phyloP scores from a whole-genome alignment of 306 rosid species.

The Phaseolus lunatus region DNA sequence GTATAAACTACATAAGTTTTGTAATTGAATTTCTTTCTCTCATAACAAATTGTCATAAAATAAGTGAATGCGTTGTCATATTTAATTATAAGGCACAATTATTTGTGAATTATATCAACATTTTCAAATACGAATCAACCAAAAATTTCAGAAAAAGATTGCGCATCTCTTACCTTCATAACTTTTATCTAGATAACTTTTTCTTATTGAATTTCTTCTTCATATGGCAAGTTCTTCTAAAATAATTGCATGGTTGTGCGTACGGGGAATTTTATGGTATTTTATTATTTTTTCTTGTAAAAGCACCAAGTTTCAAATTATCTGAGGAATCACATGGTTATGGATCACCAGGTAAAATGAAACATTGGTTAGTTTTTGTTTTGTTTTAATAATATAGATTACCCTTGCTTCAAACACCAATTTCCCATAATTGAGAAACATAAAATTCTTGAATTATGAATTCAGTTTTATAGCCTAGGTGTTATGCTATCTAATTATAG shows the following conservation, averaged over 20 bases:
- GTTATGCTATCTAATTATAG: not conserved
- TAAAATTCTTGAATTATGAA: conserved; percentile 5
- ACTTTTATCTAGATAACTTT: not conserved
- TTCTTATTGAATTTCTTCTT: not conserved
- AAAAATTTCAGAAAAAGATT: not conserved
- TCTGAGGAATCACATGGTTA: not conserved
- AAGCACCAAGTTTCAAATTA: not conserved
- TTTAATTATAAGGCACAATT: no score
- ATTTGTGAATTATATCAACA: not conserved
- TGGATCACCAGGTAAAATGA: no score
- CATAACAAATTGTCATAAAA: no score
- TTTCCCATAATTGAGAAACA: conserved; percentile 29
- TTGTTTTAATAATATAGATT: no score
- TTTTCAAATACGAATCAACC: not conserved
- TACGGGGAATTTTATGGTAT: not conserved
- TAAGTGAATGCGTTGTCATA: no score
- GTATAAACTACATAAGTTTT: no score
- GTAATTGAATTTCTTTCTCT: no score
- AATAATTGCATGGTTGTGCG: not conserved
- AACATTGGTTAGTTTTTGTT: not conserved
- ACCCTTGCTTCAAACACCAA: not conserved
- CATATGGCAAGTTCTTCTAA: not conserved
- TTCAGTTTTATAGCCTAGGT: not conserved
- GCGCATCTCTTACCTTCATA: not conserved
- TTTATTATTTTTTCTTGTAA: not conserved